Conservation (phyloP, 2,329 filamentous ascomycete species). For the Mycosphaerella sp. region DNA sequence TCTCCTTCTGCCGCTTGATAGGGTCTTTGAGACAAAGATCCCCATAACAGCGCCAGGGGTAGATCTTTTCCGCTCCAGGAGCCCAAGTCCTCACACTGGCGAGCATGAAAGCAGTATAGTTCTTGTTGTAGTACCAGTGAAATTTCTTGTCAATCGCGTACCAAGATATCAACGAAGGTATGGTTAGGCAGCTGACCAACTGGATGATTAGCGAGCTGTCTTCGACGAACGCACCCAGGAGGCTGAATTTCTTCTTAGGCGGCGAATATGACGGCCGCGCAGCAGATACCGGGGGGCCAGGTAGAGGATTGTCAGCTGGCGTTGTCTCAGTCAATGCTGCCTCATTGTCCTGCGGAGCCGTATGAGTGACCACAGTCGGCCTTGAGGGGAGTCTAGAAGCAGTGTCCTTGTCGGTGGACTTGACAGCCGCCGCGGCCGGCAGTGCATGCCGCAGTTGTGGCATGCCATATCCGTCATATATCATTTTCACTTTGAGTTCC, state of each 20-base stretch:
- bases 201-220: slow-evolving; percentile 50
- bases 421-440: neutral
- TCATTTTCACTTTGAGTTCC: slow-evolving; percentile 22
- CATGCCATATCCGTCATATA: slow-evolving; percentile 21
- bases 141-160: slow-evolving; percentile 61
- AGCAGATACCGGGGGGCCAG: neutral
- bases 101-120: slow-evolving; percentile 55
- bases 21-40: slow-evolving; percentile 57
- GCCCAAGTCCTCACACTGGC: slow-evolving; percentile 51
- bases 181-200: slow-evolving; percentile 50
- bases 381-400: too few species aligned
- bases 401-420: too few species aligned
- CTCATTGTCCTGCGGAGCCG: neutral
- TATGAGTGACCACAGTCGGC: neutral
- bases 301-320: neutral
- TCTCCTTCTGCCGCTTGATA: slow-evolving; percentile 23
- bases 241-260: slow-evolving; percentile 26
- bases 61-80: slow-evolving; percentile 52
- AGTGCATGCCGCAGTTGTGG: slow-evolving; percentile 16
- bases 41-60: slow-evolving; percentile 56
- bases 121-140: slow-evolving; percentile 53
- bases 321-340: neutral
- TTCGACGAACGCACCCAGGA: slow-evolving; percentile 32
- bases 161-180: slow-evolving; percentile 55
- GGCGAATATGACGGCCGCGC: neutral